These are phyloP conservation scores for Kandelia obovata DNA, from an alignment of 345 rosid species.

Conservation along the genomic window DNA sequence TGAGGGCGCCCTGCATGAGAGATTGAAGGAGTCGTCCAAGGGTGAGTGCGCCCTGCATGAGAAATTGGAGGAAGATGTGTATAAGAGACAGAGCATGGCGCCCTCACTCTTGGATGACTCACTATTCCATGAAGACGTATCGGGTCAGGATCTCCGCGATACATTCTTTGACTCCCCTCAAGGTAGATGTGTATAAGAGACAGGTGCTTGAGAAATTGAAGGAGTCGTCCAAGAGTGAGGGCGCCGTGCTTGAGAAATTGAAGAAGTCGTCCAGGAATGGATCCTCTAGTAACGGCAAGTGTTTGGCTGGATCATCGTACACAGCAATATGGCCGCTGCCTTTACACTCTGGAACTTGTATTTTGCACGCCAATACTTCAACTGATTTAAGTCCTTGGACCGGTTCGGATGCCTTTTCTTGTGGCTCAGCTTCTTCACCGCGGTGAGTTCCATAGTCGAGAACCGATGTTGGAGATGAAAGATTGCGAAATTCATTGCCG, in stretches of 20 bases:
- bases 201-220: too few relatives aligned
- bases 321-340: conserved; percentile 35
- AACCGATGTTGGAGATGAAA: conserved; percentile 80
- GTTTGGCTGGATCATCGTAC: neutral
- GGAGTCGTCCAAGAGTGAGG: conserved; percentile 43
- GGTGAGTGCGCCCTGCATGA: conserved; percentile 42
- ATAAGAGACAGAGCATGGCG: too few relatives aligned
- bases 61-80: too few relatives aligned
- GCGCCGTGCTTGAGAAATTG: conserved; percentile 43
- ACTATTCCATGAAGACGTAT: too few relatives aligned
- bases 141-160: too few relatives aligned
- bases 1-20: conserved; percentile 40
- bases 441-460: conserved; percentile 46
- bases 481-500: conserved; percentile 44
- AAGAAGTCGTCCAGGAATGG: conserved; percentile 58
- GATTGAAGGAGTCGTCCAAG: conserved; percentile 58
- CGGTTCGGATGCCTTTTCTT: neutral
- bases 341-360: conserved; percentile 22
- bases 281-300: conserved; percentile 23
- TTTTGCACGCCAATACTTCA: neutral
- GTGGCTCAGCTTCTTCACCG: conserved; percentile 30
- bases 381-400: neutral
- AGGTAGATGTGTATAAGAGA: too few relatives aligned
- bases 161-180: too few relatives aligned
- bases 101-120: too few relatives aligned